phyloP scores from a whole-genome alignment of 306 rosid genomes.

The Cucumis melo region DNA sequence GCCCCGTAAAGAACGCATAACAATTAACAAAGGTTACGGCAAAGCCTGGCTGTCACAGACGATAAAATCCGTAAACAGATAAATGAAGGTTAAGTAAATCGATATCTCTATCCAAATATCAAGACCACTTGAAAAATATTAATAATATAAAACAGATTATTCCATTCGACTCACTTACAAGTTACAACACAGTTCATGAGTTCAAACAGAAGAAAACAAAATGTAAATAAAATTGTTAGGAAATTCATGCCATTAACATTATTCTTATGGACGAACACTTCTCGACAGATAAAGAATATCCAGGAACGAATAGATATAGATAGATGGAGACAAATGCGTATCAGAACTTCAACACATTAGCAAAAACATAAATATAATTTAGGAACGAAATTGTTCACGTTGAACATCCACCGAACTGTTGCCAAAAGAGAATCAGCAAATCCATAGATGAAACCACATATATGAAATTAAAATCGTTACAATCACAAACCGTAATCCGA shows the following conservation, averaged over 20 bases:
- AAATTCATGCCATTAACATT: background rate
- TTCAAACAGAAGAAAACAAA: background rate
- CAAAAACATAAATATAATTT: background rate
- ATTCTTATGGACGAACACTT: background rate
- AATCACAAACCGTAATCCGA: background rate
- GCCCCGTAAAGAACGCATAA: background rate
- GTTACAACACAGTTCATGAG: background rate
- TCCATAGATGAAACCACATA: background rate
- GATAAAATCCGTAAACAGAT: background rate
- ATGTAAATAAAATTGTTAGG: background rate
- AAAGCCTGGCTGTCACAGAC: background rate
- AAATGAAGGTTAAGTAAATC: too few relatives aligned
- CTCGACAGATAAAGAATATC: background rate
- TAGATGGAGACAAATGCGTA: background rate
- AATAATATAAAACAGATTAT: background rate
- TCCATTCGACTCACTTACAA: background rate
- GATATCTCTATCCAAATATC: background rate
- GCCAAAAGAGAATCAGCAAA: background rate
- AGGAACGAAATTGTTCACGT: background rate
- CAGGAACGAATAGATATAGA: background rate
- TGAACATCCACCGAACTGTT: background rate
- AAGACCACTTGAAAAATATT: background rate
- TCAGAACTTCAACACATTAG: background rate
- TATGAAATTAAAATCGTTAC: background rate
- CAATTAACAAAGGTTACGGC: background rate